These are phyloP conservation scores for Nepenthes alata DNA, from an alignment of 179 eudicot species.

Conservation along the genomic window DNA sequence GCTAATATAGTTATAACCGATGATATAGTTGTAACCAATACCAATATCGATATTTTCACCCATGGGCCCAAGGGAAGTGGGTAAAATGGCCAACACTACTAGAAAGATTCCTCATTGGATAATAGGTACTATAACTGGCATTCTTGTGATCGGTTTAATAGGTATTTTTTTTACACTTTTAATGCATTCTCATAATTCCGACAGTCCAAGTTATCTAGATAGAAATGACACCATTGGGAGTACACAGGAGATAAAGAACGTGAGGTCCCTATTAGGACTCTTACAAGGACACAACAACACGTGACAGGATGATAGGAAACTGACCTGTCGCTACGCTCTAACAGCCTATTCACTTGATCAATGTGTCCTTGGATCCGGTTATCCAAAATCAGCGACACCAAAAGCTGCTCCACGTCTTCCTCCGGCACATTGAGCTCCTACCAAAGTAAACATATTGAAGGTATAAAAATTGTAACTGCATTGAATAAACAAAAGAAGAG, in stretches of 20 bases:
- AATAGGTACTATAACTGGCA: background rate
- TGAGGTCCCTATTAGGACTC: background rate
- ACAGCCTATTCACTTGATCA: constrained; percentile 83
- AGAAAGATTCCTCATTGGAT: background rate
- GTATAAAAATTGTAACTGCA: no score
- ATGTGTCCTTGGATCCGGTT: constrained; percentile 89
- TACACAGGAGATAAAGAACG: background rate
- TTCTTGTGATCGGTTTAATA: background rate
- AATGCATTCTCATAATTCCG: no score
- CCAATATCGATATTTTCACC: no score
- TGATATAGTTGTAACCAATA: no score
- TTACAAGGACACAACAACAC: no score
- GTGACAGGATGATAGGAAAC: background rate
- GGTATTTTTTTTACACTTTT: background rate
- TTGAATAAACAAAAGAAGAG: no score
- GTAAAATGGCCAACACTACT: no score
- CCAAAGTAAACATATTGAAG: background rate
- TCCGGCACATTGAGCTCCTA: constrained; percentile 68
- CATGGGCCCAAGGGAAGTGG: no score
- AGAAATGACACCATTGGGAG: no score
- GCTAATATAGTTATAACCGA: no score
- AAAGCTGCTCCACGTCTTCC: constrained; percentile 72
- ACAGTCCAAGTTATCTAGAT: no score
- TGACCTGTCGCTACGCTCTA: constrained; percentile 75
- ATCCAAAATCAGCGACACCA: constrained; percentile 87